These are phyloP conservation scores for Fusarium marasasianum DNA, from an alignment of 2,329 filamentous ascomycete genomes.

Conservation along the genomic window DNA sequence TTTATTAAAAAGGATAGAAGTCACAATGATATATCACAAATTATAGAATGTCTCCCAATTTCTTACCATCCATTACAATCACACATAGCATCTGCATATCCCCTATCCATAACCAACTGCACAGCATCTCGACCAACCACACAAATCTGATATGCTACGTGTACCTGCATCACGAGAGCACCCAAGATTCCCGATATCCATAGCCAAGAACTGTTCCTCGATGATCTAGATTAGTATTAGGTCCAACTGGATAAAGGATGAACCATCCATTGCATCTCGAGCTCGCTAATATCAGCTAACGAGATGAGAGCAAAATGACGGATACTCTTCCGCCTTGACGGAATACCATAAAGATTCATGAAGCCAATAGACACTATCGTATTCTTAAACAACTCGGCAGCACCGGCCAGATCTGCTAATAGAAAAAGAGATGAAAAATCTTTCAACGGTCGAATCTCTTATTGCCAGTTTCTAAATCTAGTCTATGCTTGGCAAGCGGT, in stretches of 20 bases:
- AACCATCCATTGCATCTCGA: not conserved
- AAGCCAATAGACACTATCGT: not conserved
- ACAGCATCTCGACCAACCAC: not conserved
- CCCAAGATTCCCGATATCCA: slow-evolving; percentile 6
- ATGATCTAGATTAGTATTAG: not conserved
- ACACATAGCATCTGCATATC: not conserved
- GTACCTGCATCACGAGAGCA: slow-evolving; percentile 23
- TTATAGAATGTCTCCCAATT: not conserved
- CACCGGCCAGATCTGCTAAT: slow-evolving; percentile 2
- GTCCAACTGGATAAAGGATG: not conserved
- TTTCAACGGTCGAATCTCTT: slow-evolving; percentile 6
- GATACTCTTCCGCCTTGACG: slow-evolving; percentile 5
- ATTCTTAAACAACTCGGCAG: not conserved
- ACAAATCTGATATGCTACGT: not conserved
- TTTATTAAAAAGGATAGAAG: too few relatives aligned
- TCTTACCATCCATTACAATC: not conserved
- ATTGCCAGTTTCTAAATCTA: not conserved
- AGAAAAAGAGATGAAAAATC: not conserved
- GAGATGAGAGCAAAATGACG: slow-evolving; percentile 10
- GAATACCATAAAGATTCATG: not conserved
- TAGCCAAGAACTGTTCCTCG: slow-evolving; percentile 7
- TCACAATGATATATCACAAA: not conserved
- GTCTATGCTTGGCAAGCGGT: slow-evolving; percentile 3
- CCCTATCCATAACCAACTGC: not conserved
- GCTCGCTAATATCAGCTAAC: not conserved